phyloP scores from a whole-genome alignment of 441 rosid genomes.

The Omphalea diandra region DNA sequence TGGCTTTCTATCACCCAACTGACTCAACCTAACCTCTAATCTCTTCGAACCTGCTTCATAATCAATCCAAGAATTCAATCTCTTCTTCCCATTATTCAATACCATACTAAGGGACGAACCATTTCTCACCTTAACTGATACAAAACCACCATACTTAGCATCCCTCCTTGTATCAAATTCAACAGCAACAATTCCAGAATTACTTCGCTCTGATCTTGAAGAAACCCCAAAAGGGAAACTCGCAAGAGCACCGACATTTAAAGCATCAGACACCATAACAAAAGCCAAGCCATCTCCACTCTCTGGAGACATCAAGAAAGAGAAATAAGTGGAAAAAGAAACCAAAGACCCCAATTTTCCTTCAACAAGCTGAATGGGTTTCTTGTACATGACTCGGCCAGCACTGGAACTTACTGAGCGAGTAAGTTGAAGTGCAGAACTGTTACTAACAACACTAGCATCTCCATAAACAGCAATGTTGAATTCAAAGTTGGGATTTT shows the following conservation, averaged over 20 bases:
- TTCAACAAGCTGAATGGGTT: conserved; percentile 67
- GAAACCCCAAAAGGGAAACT: conserved; percentile 53
- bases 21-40: conserved; percentile 60
- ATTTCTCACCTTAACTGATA: conserved; percentile 40
- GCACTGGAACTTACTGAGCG: conserved; percentile 42
- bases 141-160: conserved; percentile 36
- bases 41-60: conserved; percentile 57
- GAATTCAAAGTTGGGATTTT: conserved; percentile 48
- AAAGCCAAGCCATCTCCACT: conserved; percentile 62
- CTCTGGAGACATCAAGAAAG: conserved; percentile 55
- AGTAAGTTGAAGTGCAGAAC: conserved; percentile 60
- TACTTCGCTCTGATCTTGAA: conserved; percentile 29
- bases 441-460: conserved; percentile 45
- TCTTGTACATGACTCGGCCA: conserved; percentile 61
- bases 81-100: conserved; percentile 39
- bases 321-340: conserved; percentile 68
- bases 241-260: conserved; percentile 36
- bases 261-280: conserved; percentile 53
- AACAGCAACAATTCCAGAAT: conserved; percentile 38
- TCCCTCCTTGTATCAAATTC: conserved; percentile 47
- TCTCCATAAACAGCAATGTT: conserved; percentile 61
- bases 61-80: conserved; percentile 62
- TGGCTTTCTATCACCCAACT: conserved; percentile 37
- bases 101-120: conserved; percentile 37
- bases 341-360: conserved; percentile 50